These are phyloP conservation scores for Leptographium radiaticola DNA, from an alignment of 2,329 filamentous ascomycete species.

Conservation along the genomic window DNA sequence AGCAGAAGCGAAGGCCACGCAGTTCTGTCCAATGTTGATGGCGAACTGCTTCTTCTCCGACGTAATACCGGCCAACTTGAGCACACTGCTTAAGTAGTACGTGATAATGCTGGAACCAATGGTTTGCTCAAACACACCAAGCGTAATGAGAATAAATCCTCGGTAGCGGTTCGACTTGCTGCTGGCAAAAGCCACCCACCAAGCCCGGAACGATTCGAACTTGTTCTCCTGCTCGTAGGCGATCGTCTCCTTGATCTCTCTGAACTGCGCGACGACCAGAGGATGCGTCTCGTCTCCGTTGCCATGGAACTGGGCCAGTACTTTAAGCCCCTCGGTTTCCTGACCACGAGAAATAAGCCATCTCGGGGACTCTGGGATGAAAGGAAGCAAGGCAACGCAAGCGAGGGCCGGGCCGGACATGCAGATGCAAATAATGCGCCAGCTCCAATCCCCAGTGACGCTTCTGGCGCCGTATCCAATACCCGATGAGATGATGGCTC, in stretches of 20 bases:
- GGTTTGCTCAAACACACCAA: conserved; percentile 32
- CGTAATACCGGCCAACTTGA: conserved; percentile 37
- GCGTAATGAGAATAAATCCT: conserved; percentile 3
- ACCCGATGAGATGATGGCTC: conserved; percentile 30
- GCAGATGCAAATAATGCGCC: conserved; percentile 23
- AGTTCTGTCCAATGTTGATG: conserved; percentile 21
- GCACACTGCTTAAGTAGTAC: conserved; percentile 36
- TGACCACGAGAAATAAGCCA: conserved; percentile 34
- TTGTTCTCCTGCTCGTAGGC: conserved; percentile 7
- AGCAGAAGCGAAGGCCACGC: conserved; percentile 1
- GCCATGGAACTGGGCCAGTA: conserved; percentile 36
- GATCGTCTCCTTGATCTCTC: conserved; percentile 16
- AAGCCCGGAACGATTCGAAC: neutral
- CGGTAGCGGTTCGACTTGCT: neutral
- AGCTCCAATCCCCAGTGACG: conserved; percentile 24
- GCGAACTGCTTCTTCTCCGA: conserved; percentile 31
- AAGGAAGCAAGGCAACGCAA: conserved; percentile 28
- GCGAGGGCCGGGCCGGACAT: conserved; percentile 22
- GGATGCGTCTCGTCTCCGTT: conserved; percentile 28
- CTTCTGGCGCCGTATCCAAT: conserved; percentile 27
- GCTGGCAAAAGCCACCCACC: neutral
- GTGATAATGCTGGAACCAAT: conserved; percentile 26
- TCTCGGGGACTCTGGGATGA: conserved; percentile 31
- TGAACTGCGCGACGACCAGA: conserved; percentile 11
- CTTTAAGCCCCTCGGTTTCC: conserved; percentile 26